phyloP scores from a whole-genome alignment of 192 early-diverging fungal genomes.

The Allomyces macrogynus region DNA sequence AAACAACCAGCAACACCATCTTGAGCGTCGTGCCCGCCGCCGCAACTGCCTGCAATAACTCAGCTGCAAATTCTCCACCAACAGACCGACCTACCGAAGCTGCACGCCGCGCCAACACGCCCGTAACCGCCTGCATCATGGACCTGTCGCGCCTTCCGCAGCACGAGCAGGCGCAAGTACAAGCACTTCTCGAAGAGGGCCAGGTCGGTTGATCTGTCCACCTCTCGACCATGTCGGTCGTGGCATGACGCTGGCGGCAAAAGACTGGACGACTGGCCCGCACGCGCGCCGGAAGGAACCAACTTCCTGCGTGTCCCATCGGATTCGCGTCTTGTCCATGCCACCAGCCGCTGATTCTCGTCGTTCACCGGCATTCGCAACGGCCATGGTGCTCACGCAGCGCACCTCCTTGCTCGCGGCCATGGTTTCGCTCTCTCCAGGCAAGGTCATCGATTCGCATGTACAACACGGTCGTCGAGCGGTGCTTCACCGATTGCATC shows the following conservation, averaged over 20 bases:
- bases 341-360: no score
- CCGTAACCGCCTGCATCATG: constrained; percentile 14
- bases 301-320: neutral
- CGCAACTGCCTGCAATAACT: no score
- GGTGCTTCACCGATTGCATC: constrained; percentile 89
- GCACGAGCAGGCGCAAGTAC: constrained; percentile 56
- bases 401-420: neutral
- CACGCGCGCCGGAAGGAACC: no score
- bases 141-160: constrained; percentile 52
- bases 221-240: neutral
- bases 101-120: no score
- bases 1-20: neutral
- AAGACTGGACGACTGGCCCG: no score
- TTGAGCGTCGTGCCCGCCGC: no score
- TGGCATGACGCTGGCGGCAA: no score
- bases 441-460: constrained; percentile 79
- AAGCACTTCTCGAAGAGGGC: constrained; percentile 77
- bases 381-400: neutral
- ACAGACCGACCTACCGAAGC: no score
- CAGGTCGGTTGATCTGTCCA: constrained; percentile 32
- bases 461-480: constrained; percentile 67
- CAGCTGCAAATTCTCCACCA: no score
- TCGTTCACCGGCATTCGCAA: neutral
- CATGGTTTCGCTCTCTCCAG: constrained; percentile 15
- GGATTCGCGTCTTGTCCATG: no score